Conservation (phyloP, 2,329 filamentous ascomycete genomes). For the Colletotrichum cuscutae region DNA sequence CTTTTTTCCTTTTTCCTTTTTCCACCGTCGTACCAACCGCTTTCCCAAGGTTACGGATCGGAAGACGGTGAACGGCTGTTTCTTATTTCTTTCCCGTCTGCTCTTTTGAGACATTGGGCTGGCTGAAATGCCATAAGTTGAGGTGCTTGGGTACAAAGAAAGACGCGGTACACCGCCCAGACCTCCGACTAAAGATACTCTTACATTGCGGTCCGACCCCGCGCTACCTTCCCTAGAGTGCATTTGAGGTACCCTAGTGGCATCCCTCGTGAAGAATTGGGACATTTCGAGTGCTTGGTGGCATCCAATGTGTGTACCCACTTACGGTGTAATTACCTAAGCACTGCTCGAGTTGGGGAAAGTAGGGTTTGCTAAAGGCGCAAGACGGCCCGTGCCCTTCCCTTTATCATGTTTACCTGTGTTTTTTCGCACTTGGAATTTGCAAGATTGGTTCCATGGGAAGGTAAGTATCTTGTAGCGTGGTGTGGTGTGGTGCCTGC, state of each 20-base stretch:
- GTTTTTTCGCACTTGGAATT: neutral
- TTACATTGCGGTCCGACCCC: conserved; percentile 13
- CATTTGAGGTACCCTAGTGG: neutral
- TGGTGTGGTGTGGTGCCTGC: neutral
- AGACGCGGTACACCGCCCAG: conserved; percentile 15
- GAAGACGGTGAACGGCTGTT: neutral
- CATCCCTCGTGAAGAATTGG: neutral
- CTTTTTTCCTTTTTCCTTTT: neutral
- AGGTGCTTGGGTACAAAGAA: neutral
- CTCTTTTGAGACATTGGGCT: neutral
- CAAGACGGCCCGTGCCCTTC: conserved; percentile 8
- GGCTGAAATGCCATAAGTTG: neutral
- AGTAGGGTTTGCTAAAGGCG: conserved; percentile 7
- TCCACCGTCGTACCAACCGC: neutral
- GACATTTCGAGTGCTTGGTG: neutral
- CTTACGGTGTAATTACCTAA: too few relatives aligned
- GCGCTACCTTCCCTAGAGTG: conserved; percentile 8
- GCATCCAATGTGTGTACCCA: too few relatives aligned
- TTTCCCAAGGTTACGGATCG: neutral
- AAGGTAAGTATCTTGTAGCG: neutral
- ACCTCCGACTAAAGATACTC: neutral
- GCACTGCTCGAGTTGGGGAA: neutral
- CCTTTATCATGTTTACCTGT: neutral
- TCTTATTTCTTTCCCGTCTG: neutral
- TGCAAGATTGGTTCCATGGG: too few relatives aligned